These are phyloP conservation scores for Leccinum disarticulatum DNA, from an alignment of 768 basidiomycete genomes.

Conservation along the genomic window DNA sequence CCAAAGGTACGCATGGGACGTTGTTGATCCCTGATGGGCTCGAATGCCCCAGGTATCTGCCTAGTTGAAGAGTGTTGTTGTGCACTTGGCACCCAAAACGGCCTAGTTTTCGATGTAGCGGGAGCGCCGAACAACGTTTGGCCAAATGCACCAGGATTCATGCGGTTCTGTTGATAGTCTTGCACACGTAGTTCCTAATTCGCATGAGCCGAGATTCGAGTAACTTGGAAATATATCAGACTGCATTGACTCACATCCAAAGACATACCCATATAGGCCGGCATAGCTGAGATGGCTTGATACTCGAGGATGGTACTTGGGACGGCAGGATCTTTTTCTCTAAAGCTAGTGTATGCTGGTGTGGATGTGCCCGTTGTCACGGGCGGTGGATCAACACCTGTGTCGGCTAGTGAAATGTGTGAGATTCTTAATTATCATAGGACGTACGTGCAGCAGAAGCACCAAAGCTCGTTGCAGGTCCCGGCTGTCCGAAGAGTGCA, in stretches of 20 bases:
- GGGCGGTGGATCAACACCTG: conserved; percentile 43
- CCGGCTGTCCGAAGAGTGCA: conserved; percentile 42
- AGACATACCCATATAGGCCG: conserved; percentile 72
- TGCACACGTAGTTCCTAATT: neutral
- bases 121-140: neutral
- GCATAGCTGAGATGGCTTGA: conserved; percentile 80
- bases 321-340: conserved; percentile 66
- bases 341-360: conserved; percentile 52
- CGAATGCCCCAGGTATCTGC: neutral
- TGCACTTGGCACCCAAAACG: neutral
- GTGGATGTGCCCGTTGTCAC: conserved; percentile 40
- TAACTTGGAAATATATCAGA: neutral
- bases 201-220: neutral
- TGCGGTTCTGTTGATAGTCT: neutral
- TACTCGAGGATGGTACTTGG: conserved; percentile 57
- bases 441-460: conserved; percentile 34
- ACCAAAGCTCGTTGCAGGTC: conserved; percentile 45
- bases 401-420: conserved; percentile 27
- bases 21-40: neutral
- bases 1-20: neutral
- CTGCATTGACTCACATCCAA: conserved; percentile 53
- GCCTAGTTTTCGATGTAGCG: neutral
- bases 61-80: neutral
- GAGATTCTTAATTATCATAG: conserved; percentile 9
- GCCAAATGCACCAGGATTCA: neutral